Conservation (phyloP, 169 alveolate species). For the Plasmodium gaboni region DNA sequence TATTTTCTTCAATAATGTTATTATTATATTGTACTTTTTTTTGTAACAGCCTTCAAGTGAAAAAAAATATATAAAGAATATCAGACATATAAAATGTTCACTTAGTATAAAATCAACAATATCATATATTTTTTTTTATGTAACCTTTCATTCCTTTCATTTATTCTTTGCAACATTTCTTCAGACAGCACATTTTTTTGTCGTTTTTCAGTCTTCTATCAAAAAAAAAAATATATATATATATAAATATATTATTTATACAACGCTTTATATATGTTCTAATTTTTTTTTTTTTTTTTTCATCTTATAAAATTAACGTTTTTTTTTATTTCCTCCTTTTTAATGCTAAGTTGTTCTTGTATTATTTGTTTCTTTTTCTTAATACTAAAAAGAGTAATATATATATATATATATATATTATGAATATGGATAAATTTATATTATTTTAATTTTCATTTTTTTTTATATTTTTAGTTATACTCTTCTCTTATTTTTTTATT, state of each 20-base stretch:
- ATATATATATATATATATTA: not conserved
- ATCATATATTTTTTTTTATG: conserved; percentile 9
- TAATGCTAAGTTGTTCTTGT: conserved; percentile 51
- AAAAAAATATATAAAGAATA: not conserved
- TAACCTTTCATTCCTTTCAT: conserved; percentile 64
- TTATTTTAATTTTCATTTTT: conserved; percentile 4
- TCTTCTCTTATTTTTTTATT: conserved; percentile 56
- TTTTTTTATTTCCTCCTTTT: conserved; percentile 68
- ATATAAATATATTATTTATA: no score
- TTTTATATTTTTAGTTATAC: not conserved
- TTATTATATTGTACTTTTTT: conserved; percentile 58
- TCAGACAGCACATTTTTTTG: conserved; percentile 62
- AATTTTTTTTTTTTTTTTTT: not conserved
- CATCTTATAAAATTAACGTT: conserved; percentile 7
- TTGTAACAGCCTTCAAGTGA: conserved; percentile 27
- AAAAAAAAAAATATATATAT: not conserved
- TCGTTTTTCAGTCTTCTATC: conserved; percentile 35
- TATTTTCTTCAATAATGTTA: conserved; percentile 42
- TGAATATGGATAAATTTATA: not conserved
- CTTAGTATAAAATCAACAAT: not conserved
- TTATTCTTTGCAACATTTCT: conserved; percentile 70
- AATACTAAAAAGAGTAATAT: conserved; percentile 3
- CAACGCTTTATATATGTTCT: no score
- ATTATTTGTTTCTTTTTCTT: conserved; percentile 46
- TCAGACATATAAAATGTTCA: not conserved